Percentiles rank a stretch among this genome's conserved stretches.
Conservation (phyloP, 345 rosid species). For the Trapa bicornis region DNA sequence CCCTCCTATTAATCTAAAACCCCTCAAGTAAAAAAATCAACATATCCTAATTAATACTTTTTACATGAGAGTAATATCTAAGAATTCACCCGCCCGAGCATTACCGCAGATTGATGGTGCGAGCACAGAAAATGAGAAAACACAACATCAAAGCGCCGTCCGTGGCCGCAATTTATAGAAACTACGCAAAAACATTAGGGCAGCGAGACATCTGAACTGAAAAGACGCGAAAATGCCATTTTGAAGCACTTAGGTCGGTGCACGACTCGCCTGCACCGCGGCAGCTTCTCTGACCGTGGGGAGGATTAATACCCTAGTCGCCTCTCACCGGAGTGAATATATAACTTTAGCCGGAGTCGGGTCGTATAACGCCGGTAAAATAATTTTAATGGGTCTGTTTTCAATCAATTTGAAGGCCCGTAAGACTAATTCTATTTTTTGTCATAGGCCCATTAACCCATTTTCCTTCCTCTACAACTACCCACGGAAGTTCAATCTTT, state of each 20-base stretch:
- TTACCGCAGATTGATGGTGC: too few species aligned
- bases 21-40: too few species aligned
- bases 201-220: not conserved
- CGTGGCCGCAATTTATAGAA: too few species aligned
- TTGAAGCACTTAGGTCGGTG: not conserved
- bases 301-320: not conserved
- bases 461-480: too few species aligned
- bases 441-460: not conserved
- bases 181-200: too few species aligned
- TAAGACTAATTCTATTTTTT: too few species aligned
- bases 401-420: not conserved
- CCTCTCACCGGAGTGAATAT: not conserved
- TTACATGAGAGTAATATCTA: too few species aligned
- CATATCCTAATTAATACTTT: too few species aligned
- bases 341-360: not conserved
- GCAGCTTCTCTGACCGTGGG: not conserved
- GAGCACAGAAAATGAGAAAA: too few species aligned
- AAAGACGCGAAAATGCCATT: not conserved
- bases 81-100: too few species aligned
- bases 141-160: too few species aligned
- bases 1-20: too few species aligned
- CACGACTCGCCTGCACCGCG: not conserved
- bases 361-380: not conserved
- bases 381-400: not conserved
- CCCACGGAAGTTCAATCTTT: not conserved